Conservation (phyloP, 768 basidiomycete genomes). For the Trametes elegans region DNA sequence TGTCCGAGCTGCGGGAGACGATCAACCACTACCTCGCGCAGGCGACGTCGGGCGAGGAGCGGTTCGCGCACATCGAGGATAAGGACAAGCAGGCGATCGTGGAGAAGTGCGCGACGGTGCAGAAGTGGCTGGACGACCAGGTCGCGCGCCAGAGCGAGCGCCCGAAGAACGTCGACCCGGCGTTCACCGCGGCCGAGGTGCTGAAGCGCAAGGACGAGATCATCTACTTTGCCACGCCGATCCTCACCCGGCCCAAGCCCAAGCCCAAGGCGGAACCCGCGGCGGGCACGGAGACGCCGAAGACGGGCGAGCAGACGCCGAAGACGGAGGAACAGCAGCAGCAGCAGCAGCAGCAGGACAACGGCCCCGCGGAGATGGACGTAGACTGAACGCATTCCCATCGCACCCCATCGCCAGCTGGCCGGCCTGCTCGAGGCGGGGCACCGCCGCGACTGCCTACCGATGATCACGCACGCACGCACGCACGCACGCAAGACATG, state of each 20-base stretch:
- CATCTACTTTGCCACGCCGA: conserved; percentile 85
- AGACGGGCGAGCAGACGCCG: conserved; percentile 58
- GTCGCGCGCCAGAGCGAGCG: conserved; percentile 83
- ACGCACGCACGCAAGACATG: no score
- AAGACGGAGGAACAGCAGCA: conserved; percentile 33
- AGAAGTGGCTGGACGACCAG: conserved; percentile 97
- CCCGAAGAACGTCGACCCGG: conserved; percentile 84
- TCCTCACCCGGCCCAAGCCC: conserved; percentile 91
- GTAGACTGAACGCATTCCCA: conserved; percentile 53
- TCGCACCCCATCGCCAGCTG: no score
- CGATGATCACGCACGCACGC: no score
- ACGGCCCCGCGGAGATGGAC: conserved; percentile 79
- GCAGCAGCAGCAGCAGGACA: conserved; percentile 33
- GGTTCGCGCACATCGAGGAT: conserved; percentile 84
- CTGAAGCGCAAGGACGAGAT: conserved; percentile 91
- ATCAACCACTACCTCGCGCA: conserved; percentile 83
- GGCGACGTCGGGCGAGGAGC: conserved; percentile 82
- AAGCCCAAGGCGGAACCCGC: conserved; percentile 58
- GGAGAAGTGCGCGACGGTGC: conserved; percentile 85
- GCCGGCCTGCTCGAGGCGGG: no score
- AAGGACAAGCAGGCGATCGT: conserved; percentile 84
- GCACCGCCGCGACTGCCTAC: no score
- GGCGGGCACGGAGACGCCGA: conserved; percentile 67
- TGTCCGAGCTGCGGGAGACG: conserved; percentile 78
- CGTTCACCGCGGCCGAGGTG: conserved; percentile 79